Conservation (phyloP, 1,284 basidiomycete genomes). For the Inonotus obliquus region DNA sequence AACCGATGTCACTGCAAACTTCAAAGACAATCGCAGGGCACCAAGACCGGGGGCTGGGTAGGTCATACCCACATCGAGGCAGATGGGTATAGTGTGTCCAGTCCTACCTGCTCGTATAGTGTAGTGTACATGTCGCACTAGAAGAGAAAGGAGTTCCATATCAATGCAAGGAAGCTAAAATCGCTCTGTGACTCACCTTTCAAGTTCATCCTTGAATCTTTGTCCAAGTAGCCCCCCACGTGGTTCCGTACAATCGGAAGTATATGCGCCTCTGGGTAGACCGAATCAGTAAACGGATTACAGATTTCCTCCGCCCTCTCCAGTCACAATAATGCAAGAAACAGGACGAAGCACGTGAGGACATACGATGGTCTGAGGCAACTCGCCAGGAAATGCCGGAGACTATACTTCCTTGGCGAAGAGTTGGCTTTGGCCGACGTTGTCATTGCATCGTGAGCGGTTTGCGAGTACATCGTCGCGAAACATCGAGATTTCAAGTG, state of each 20-base stretch:
- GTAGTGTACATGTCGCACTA: slow-evolving; percentile 55
- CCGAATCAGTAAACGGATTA: slow-evolving; percentile 46
- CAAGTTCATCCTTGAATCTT: slow-evolving; percentile 58
- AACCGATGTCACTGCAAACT: slow-evolving; percentile 56
- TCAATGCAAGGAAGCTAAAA: slow-evolving; percentile 62
- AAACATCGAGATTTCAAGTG: slow-evolving; percentile 47
- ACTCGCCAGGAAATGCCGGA: slow-evolving; percentile 44
- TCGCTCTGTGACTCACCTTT: background rate
- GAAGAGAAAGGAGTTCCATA: slow-evolving; percentile 62
- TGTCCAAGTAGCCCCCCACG: slow-evolving; percentile 42
- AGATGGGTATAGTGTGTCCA: slow-evolving; percentile 22
- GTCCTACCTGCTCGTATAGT: slow-evolving; percentile 67
- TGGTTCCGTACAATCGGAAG: slow-evolving; percentile 46
- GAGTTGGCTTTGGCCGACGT: slow-evolving; percentile 55
- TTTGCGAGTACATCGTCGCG: slow-evolving; percentile 41
- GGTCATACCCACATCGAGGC: slow-evolving; percentile 16
- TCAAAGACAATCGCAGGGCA: slow-evolving; percentile 46
- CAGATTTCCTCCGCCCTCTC: slow-evolving; percentile 47
- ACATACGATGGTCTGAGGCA: slow-evolving; percentile 43
- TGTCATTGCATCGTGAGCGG: slow-evolving; percentile 54
- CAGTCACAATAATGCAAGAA: slow-evolving; percentile 48
- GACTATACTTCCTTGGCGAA: slow-evolving; percentile 56
- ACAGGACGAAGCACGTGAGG: slow-evolving; percentile 40
- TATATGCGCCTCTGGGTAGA: slow-evolving; percentile 50
- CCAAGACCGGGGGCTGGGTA: slow-evolving; percentile 55